phyloP scores from a whole-genome alignment of 345 rosid species.

The Bruguiera gymnorhiza region DNA sequence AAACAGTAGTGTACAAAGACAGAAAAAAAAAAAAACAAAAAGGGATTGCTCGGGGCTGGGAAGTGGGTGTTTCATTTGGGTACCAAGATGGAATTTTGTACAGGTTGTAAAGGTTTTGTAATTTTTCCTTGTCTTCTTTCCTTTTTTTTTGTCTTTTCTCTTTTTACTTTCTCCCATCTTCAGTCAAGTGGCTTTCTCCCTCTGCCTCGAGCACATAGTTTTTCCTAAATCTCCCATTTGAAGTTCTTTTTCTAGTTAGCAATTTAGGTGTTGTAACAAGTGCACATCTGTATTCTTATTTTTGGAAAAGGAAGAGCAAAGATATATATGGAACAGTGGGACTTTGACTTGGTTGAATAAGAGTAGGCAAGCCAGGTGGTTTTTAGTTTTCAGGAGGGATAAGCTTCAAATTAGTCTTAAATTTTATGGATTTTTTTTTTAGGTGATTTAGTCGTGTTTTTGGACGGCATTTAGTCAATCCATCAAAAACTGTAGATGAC shows the following conservation, averaged over 20 bases:
- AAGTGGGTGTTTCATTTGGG: slow-evolving; percentile 16
- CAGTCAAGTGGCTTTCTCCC: background rate
- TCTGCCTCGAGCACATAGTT: background rate
- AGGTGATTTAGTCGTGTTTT: too few relatives aligned
- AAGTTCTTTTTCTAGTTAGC: background rate
- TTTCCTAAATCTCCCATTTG: background rate
- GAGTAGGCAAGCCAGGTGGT: background rate
- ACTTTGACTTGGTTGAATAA: background rate
- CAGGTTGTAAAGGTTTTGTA: slow-evolving; percentile 39
- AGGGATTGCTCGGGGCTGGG: slow-evolving; percentile 14
- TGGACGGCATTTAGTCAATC: too few relatives aligned
- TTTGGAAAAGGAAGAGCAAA: background rate
- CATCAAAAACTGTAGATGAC: too few relatives aligned
- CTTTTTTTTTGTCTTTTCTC: background rate
- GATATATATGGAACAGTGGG: background rate
- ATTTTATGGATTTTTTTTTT: too few relatives aligned
- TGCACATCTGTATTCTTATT: background rate
- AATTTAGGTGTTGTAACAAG: background rate
- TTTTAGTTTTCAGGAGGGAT: background rate
- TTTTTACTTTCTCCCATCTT: background rate
- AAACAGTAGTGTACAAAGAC: slow-evolving; percentile 39
- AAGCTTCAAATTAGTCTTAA: too few relatives aligned
- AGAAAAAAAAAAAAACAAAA: slow-evolving; percentile 18
- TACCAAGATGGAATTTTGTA: slow-evolving; percentile 36
- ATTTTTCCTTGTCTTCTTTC: slow-evolving; percentile 8